These are phyloP conservation scores for Phytophthora citrophthora DNA, from an alignment of 352 stramenopile species.

Conservation along the genomic window DNA sequence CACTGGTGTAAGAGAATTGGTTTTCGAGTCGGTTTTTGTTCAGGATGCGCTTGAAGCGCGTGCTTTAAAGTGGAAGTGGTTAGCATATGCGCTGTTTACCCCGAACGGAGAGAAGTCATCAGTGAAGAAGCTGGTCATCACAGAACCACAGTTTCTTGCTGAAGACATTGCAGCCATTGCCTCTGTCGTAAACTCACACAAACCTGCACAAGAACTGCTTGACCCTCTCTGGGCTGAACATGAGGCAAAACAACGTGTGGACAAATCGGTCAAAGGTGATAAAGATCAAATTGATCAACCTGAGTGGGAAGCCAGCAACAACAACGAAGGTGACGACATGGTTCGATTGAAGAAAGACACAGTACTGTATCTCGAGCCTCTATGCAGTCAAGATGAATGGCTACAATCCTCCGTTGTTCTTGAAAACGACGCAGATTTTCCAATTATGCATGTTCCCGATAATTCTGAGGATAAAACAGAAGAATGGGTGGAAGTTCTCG, in stretches of 20 bases:
- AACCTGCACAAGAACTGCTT: conserved; percentile 34
- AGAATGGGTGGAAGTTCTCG: conserved; percentile 45
- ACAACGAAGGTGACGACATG: conserved; percentile 11
- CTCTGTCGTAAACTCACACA: conserved; percentile 21
- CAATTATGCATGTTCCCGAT: conserved; percentile 25
- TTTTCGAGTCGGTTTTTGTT: conserved; percentile 29
- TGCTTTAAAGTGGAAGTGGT: conserved; percentile 37
- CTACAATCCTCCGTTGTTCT: conserved; percentile 37
- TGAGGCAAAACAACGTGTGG: conserved; percentile 25
- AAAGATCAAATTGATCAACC: conserved; percentile 1
- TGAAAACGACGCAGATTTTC: conserved; percentile 28
- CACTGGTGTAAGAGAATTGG: conserved; percentile 17
- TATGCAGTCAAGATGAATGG: conserved; percentile 44
- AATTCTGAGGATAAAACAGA: conserved; percentile 10
- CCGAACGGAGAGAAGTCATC: conserved; percentile 6
- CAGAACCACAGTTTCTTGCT: conserved; percentile 23
- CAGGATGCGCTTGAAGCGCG: conserved; percentile 17
- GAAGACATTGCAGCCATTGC: conserved; percentile 32
- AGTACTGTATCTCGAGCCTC: conserved; percentile 38
- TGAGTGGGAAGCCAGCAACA: conserved; percentile 1
- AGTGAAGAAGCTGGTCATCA: conserved; percentile 22
- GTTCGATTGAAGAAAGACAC: conserved; percentile 23
- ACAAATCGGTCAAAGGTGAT: conserved; percentile 4
- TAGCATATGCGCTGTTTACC: conserved; percentile 27
- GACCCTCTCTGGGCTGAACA: conserved; percentile 40